A percentile compares a stretch with the other conserved stretches of the same genome.
These are phyloP conservation scores for Priceomyces medius DNA, from an alignment of 805 yeast genomes.

Conservation along the genomic window DNA sequence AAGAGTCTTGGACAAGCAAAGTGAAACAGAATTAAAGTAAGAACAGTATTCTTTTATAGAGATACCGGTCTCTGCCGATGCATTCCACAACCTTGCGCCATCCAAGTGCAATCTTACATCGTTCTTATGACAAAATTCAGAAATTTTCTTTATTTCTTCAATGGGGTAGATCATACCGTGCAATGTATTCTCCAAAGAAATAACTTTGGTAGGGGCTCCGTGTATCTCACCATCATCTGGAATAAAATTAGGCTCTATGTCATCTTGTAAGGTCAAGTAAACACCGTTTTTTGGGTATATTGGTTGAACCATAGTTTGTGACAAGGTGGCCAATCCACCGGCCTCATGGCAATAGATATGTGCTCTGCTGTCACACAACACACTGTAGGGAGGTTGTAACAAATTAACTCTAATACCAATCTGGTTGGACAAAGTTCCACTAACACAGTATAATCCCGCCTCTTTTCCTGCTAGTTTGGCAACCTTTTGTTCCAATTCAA, in stretches of 20 bases:
- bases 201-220: constrained; percentile 44
- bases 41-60: constrained; percentile 39
- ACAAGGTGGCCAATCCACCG: constrained; percentile 42
- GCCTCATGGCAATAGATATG: constrained; percentile 42
- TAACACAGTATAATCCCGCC: constrained; percentile 40
- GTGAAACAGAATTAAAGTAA: constrained; percentile 41
- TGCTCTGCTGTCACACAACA: constrained; percentile 38
- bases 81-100: constrained; percentile 48
- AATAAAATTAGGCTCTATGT: constrained; percentile 33
- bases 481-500: constrained; percentile 32
- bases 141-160: constrained; percentile 37
- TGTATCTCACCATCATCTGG: constrained; percentile 48
- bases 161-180: constrained; percentile 43
- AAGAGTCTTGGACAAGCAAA: constrained; percentile 41
- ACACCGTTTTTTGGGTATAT: constrained; percentile 33
- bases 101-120: constrained; percentile 40
- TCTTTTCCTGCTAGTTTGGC: constrained; percentile 38
- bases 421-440: constrained; percentile 45
- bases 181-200: constrained; percentile 43
- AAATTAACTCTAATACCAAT: constrained; percentile 38
- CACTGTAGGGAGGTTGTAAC: constrained; percentile 41
- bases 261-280: constrained; percentile 39
- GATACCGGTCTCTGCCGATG: constrained; percentile 39
- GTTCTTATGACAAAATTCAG: constrained; percentile 32
- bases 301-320: constrained; percentile 44